Conservation (phyloP, 2,329 filamentous ascomycete genomes). For the Diaporthe australafricana region DNA sequence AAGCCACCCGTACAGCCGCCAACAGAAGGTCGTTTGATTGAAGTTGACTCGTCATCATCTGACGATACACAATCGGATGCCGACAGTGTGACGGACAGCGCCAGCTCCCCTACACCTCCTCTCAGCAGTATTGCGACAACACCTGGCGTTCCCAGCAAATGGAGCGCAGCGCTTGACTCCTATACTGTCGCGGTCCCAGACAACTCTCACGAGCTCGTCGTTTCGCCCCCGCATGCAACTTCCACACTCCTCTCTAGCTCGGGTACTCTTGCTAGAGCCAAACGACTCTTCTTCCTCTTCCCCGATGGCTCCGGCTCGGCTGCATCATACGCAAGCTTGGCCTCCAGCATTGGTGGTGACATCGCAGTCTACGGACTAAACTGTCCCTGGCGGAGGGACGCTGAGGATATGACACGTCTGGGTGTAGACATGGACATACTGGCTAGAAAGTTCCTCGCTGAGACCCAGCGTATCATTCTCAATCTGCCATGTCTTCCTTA, state of each 20-base stretch:
- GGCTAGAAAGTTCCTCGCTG: conserved; percentile 6
- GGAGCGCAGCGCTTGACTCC: background rate
- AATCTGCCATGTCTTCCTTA: background rate
- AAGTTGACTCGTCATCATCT: background rate
- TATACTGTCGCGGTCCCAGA: background rate
- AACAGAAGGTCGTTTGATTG: background rate
- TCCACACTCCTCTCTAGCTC: background rate
- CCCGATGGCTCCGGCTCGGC: conserved; percentile 28
- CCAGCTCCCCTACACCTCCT: background rate
- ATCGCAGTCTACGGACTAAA: conserved; percentile 9
- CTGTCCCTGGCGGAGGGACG: conserved; percentile 11
- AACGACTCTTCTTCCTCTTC: conserved; percentile 21
- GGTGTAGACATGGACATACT: background rate
- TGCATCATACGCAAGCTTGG: conserved; percentile 1
- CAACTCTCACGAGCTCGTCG: background rate
- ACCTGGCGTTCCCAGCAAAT: background rate
- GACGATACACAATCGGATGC: background rate
- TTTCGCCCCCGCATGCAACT: background rate
- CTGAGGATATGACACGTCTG: background rate
- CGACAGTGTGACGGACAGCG: background rate
- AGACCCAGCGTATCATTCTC: background rate
- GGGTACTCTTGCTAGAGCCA: background rate
- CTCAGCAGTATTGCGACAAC: conserved; percentile 14
- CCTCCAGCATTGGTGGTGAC: background rate
- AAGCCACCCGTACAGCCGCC: background rate